A percentile compares a stretch with the other conserved stretches of the same genome.
These are phyloP conservation scores for Blastocystis sp. DNA, from an alignment of 352 stramenopile genomes.

Conservation along the genomic window DNA sequence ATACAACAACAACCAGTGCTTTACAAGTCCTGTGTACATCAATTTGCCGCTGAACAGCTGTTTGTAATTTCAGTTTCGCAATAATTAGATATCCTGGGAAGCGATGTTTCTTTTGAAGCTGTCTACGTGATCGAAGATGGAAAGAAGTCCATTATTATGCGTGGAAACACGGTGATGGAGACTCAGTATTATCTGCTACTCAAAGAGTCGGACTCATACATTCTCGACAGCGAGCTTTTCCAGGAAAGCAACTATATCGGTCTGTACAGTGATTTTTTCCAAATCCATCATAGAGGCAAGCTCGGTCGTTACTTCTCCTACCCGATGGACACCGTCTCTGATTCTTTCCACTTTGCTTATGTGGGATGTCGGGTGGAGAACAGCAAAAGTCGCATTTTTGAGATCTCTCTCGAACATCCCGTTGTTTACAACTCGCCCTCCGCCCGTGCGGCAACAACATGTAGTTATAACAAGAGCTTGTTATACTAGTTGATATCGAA, in stretches of 20 bases:
- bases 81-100: not conserved
- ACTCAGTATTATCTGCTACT: conserved; percentile 32
- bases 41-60: conserved; percentile 33
- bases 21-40: conserved; percentile 7
- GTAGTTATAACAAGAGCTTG: not conserved
- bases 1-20: conserved; percentile 1
- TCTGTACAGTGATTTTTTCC: not conserved
- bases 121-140: not conserved
- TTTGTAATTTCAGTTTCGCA: not conserved
- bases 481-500: not conserved
- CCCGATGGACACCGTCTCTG: not conserved
- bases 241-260: conserved; percentile 36
- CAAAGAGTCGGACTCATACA: not conserved
- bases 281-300: not conserved
- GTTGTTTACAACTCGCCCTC: not conserved
- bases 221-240: not conserved
- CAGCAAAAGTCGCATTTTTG: not conserved
- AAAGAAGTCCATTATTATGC: not conserved
- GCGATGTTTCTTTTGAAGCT: conserved; percentile 23
- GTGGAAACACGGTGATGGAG: conserved; percentile 45
- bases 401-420: not conserved
- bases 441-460: not conserved
- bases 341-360: conserved; percentile 2
- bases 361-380: conserved; percentile 13
- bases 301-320: not conserved